Conservation (phyloP, 345 rosid genomes). For the Populus davidiana region DNA sequence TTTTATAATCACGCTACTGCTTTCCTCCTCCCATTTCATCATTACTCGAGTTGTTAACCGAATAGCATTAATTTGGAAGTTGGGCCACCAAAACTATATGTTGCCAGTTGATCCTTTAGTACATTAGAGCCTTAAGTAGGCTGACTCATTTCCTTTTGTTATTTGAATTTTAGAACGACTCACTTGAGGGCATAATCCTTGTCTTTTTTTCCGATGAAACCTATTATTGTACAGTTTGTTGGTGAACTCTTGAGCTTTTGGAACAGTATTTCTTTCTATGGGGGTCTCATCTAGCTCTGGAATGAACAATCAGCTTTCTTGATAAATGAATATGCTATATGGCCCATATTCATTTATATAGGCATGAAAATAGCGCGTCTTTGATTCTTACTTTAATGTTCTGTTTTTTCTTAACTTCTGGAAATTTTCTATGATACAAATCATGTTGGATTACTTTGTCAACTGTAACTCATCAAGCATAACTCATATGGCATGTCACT, state of each 20-base stretch:
- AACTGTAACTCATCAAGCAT: background rate
- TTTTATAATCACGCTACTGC: background rate
- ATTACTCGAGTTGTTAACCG: background rate
- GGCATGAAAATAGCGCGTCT: background rate
- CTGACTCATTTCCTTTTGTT: background rate
- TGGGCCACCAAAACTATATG: background rate
- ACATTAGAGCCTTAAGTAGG: background rate
- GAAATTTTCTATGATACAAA: background rate
- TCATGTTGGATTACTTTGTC: background rate
- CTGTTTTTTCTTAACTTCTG: background rate
- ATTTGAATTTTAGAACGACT: background rate
- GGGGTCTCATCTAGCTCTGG: background rate
- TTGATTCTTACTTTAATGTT: background rate
- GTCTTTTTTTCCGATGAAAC: background rate
- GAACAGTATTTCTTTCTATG: background rate
- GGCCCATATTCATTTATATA: background rate
- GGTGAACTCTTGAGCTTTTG: background rate
- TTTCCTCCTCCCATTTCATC: background rate
- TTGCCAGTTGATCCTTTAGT: background rate
- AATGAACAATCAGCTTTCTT: background rate
- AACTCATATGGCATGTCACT: background rate
- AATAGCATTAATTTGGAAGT: background rate
- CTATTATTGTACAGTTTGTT: background rate
- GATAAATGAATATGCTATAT: background rate
- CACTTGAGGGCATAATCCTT: background rate